Evolutionary conservation across 2,329 filamentous ascomycete species (phyloP).

Genomic region (Ceratocystis ficicola): DNA sequence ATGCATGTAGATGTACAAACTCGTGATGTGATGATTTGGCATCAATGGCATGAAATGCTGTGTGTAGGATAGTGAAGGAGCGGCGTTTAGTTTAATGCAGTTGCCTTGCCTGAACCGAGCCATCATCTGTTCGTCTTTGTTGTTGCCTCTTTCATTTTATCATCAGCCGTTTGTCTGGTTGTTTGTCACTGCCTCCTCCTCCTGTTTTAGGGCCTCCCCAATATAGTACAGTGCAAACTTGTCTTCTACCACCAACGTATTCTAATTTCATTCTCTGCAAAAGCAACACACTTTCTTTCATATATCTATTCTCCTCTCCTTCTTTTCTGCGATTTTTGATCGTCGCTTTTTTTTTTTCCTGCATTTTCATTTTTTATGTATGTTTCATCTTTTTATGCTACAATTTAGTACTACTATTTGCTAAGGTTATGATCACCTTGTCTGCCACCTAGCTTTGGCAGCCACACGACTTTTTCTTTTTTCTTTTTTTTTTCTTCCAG

Average conservation of each 20-base stretch:
- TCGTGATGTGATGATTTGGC: too few relatives aligned
- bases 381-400: background rate
- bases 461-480: background rate
- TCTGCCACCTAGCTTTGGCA: background rate
- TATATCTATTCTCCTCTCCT: background rate
- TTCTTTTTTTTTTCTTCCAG: background rate
- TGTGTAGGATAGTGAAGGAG: background rate
- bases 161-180: background rate
- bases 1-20: background rate
- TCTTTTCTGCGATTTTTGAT: background rate
- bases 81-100: background rate
- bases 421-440: background rate
- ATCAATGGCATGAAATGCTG: too few relatives aligned
- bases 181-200: slow-evolving; percentile 1
- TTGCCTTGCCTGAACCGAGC: background rate
- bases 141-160: background rate
- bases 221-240: too few relatives aligned
- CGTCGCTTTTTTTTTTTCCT: background rate
- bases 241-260: background rate
- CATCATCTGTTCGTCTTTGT: background rate
- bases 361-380: background rate
- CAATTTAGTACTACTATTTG: background rate
- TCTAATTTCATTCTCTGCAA: background rate
- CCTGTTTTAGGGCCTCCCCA: background rate
- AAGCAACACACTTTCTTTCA: background rate